A percentile compares a stretch with the other conserved stretches of the same genome.
Evolutionary conservation across 2,329 filamentous ascomycete species (phyloP).

Genomic region (Penicillium sp.): DNA sequence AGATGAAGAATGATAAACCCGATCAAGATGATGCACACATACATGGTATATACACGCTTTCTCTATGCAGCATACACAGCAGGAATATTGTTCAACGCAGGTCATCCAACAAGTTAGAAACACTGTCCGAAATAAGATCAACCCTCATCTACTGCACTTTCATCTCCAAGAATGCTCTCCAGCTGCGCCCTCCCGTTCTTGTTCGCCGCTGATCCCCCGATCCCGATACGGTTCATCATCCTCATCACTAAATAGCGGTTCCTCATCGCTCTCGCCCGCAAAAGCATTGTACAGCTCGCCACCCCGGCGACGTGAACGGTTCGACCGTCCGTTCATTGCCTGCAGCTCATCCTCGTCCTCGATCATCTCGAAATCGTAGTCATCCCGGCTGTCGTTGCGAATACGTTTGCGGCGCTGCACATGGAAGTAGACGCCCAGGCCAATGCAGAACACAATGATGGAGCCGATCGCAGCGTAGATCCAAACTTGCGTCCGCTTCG

Average conservation of each 20-base stretch:
- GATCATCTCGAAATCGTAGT: constrained; percentile 90
- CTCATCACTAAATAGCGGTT: constrained; percentile 47
- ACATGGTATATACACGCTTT: no score
- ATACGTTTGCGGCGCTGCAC: constrained; percentile 68
- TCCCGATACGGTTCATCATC: constrained; percentile 32
- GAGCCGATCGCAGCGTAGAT: constrained; percentile 80
- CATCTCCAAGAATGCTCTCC: no score
- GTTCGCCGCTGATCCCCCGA: no score
- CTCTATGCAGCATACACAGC: no score
- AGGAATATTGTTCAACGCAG: no score
- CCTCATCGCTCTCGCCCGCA: constrained; percentile 79
- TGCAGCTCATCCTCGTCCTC: constrained; percentile 62
- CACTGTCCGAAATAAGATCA: no score
- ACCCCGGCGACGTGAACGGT: constrained; percentile 54
- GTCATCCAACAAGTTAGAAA: no score
- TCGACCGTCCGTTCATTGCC: constrained; percentile 37
- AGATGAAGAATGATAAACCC: no score
- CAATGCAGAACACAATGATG: constrained; percentile 73
- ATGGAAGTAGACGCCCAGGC: constrained; percentile 69
- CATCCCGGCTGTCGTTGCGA: constrained; percentile 64
- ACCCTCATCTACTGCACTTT: no score
- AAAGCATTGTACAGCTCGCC: constrained; percentile 97
- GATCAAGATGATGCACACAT: no score
- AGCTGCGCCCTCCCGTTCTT: no score
- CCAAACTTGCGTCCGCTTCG: constrained; percentile 80